A percentile compares a stretch with the other conserved stretches of the same genome.
Evolutionary conservation across 495 filamentous ascomycete genomes (phyloP).

Genomic region (Neurospora africana): DNA sequence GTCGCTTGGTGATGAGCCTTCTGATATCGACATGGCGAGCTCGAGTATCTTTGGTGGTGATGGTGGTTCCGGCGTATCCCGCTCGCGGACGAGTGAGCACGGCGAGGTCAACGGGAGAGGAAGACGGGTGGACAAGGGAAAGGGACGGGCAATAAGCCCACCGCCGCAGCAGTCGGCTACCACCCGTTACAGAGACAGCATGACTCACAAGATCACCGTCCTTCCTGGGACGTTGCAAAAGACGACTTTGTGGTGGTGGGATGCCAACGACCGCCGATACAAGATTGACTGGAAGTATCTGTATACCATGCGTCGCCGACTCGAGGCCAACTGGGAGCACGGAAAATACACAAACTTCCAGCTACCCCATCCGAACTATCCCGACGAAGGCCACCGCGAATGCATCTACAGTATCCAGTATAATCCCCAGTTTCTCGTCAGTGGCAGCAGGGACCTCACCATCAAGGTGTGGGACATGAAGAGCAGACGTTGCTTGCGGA

Average conservation of each 20-base stretch:
- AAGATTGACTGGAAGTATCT: constrained; percentile 75
- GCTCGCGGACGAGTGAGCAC: not conserved
- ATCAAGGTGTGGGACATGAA: constrained; percentile 86
- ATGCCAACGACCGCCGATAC: constrained; percentile 31
- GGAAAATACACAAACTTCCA: constrained; percentile 78
- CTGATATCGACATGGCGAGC: constrained; percentile 16
- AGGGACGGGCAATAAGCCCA: constrained; percentile 14
- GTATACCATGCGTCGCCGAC: constrained; percentile 72
- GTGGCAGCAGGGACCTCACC: constrained; percentile 81
- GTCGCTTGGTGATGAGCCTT: constrained; percentile 31
- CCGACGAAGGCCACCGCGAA: constrained; percentile 76
- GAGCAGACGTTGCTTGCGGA: constrained; percentile 63
- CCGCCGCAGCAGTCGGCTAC: not conserved
- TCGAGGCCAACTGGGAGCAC: constrained; percentile 87
- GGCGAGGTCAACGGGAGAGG: not conserved
- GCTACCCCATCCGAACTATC: constrained; percentile 71
- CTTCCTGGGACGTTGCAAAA: constrained; percentile 16
- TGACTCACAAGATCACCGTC: not conserved
- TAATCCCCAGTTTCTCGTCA: constrained; percentile 75
- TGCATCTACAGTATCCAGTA: constrained; percentile 96
- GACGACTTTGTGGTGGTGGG: constrained; percentile 33
- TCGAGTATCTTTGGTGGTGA: constrained; percentile 27
- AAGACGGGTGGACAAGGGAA: constrained; percentile 21
- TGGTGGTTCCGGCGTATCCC: not conserved
- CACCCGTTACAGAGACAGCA: not conserved